Evolutionary conservation across 192 early-diverging fungal species (phyloP).

Genomic region (Backusella mclennaniae): DNA sequence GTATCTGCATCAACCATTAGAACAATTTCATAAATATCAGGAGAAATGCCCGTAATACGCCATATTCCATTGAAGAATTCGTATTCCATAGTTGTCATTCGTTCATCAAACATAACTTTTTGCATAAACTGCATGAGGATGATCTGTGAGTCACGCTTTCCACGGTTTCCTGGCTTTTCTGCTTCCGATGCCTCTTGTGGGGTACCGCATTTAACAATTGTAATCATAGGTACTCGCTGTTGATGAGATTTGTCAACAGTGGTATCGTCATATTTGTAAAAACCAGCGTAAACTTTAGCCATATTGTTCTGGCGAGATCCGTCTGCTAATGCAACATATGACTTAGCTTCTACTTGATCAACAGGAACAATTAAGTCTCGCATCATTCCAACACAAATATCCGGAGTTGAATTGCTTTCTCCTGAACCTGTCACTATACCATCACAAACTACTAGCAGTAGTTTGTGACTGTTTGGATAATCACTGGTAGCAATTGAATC

Average conservation of each 20-base stretch:
- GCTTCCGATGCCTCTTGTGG: conserved; percentile 53
- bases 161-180: conserved; percentile 85
- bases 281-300: conserved; percentile 92
- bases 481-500: conserved; percentile 83
- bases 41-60: conserved; percentile 65
- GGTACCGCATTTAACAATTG: conserved; percentile 56
- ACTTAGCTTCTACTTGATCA: conserved; percentile 50
- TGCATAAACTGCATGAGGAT: conserved; percentile 94
- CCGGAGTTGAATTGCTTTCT: conserved; percentile 71
- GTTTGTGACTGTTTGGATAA: conserved; percentile 85
- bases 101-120: conserved; percentile 86
- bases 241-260: conserved; percentile 66
- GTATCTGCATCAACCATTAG: conserved; percentile 89
- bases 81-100: conserved; percentile 82
- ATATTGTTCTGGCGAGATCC: conserved; percentile 90
- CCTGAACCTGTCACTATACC: conserved; percentile 86
- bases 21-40: conserved; percentile 74
- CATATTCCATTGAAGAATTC: conserved; percentile 78
- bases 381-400: conserved; percentile 82
- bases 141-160: conserved; percentile 97
- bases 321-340: conserved; percentile 90
- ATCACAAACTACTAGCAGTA: conserved; percentile 85
- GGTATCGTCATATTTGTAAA: conserved; percentile 77
- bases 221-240: conserved; percentile 69
- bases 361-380: conserved; percentile 51